Base-by-base conservation (phyloP, 495 filamentous ascomycete genomes). In the Chaetomidium leptoderma region DNA sequence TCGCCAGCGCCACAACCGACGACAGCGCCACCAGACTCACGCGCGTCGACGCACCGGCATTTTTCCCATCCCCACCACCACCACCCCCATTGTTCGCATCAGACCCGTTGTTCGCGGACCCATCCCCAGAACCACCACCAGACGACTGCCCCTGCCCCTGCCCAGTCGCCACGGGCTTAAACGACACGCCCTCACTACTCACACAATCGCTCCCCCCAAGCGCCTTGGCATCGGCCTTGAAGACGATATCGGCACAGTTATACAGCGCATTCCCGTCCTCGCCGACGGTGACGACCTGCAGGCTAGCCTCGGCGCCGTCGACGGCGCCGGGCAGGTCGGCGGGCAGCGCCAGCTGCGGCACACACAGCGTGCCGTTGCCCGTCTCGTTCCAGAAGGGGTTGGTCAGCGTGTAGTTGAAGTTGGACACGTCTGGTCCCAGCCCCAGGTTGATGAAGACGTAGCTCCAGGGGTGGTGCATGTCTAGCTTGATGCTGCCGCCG, bases 231-330 rank as follows among this genome's bases (percentile, higher is more conserved):
- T 70, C 66, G 43, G 70, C 57, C 23, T 70, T 70, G 71, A 87
- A 85, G 14, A 72, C 78, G 60, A 86, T 80, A 57, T 87, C 84
- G 53, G 83, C 82, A 63, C 84, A 87, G 61, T 86, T 87, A 60
- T 86, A 87, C 49, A 87, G 61, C 8, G 77, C 75, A 45, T 63
- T 69, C 7, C 84, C 85, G 8, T 53, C 71, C 0, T 58, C 53
- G 5, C 71, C 73, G 7, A 79, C 64, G 26, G 83, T 85, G 23
- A 86, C 74, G 30, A 88, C 71, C 66, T 87, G 85, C 47, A 87
- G 58, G 36, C 68, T 77, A 11, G 70, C 85, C 36, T 74, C 66
- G 26, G 57, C 61, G 16, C 85, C 85, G 24, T 87, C 83, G n/a
- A n/a, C n/a, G n/a, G 14, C 63, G 46, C 37, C 57, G 24, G 53